Conservation (phyloP, 495 filamentous ascomycete species). For the Penicillium coffeae region DNA sequence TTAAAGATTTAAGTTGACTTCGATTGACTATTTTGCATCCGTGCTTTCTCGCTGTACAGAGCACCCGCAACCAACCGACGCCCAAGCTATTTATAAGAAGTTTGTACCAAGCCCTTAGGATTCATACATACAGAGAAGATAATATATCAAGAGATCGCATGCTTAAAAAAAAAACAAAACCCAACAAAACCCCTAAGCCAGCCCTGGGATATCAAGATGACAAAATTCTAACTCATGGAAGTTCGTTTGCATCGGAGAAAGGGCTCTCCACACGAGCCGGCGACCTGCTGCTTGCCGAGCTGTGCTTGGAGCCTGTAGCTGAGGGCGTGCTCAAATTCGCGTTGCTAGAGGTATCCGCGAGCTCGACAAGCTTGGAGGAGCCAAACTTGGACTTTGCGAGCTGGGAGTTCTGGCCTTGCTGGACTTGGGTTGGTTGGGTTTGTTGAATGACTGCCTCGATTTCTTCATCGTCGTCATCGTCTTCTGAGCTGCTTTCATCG, state of each 20-base stretch:
- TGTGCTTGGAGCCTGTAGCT: conserved; percentile 14
- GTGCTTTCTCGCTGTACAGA: conserved; percentile 27
- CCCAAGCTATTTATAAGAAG: conserved; percentile 11
- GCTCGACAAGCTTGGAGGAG: conserved; percentile 31
- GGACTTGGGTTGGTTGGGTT: neutral
- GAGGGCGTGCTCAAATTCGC: conserved; percentile 32
- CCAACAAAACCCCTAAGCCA: neutral
- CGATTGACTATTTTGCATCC: conserved; percentile 13
- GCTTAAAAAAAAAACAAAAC: neutral
- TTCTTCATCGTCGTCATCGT: conserved; percentile 29
- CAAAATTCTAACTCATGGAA: conserved; percentile 50
- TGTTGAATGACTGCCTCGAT: conserved; percentile 16
- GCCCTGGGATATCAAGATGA: neutral
- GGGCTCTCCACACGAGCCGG: conserved; percentile 38
- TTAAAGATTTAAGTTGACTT: conserved; percentile 7
- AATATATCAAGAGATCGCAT: neutral
- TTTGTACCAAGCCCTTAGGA: conserved; percentile 11
- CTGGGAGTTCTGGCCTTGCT: conserved; percentile 6
- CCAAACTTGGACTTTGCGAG: neutral
- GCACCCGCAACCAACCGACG: conserved; percentile 14
- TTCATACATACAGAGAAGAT: conserved; percentile 26
- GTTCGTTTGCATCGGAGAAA: conserved; percentile 47
- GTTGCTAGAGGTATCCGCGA: conserved; percentile 58
- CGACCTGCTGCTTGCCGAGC: conserved; percentile 25
- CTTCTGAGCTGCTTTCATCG: conserved; percentile 35